Evolutionary conservation across 306 rosid species (phyloP), one percentile per base, ranked within the genome.

Genomic region (Gillenia trifoliata): DNA sequence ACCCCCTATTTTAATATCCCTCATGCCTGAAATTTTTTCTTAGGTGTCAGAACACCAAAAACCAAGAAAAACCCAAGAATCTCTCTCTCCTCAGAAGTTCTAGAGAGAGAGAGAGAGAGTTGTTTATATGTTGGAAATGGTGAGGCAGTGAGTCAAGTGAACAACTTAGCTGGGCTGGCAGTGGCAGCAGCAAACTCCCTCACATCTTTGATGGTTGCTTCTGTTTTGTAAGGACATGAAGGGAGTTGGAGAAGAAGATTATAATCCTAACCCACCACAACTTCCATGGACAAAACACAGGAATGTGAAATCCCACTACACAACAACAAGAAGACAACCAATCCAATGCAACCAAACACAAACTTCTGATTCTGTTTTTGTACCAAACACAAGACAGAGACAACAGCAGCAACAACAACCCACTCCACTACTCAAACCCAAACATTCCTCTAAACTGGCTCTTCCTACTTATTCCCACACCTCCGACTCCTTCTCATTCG

Each of bases 221-320:
- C 70, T 80, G 79, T 83, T 83, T 91, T 88, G 90, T 84, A 89
- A 73, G 81, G 89, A 87, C 85, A 85, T 85, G 97, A 89, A 82
- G 80, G 78, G 75, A 76, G 82, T 47, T 15, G 52, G 52, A 47
- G 52, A 47, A 47, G 52, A 47, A 47, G 20, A 17, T 17, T 15
- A 80, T 61, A 30, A 66, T 85, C 85, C 89, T 16, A 47, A 47
- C 15, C 52, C 20, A 16, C 52, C 52, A 16, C 52, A 47, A 80
- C 86, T 68, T 79, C 78, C 73, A 52, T 67, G 70, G 84, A 83
- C 89, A 85, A 83, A 88, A 78, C 78, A 79, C 64, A 84, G 78
- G 87, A 90, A 80, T 78, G 80, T 83, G 23, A 73, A 81, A 70
- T 80, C 78, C 76, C 77, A 72, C 76, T 77, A 73, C 66, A 78